Percentiles rank a stretch among this genome's conserved stretches.
phyloP scores from a whole-genome alignment of 345 rosid species.

The Heritiera littoralis region DNA sequence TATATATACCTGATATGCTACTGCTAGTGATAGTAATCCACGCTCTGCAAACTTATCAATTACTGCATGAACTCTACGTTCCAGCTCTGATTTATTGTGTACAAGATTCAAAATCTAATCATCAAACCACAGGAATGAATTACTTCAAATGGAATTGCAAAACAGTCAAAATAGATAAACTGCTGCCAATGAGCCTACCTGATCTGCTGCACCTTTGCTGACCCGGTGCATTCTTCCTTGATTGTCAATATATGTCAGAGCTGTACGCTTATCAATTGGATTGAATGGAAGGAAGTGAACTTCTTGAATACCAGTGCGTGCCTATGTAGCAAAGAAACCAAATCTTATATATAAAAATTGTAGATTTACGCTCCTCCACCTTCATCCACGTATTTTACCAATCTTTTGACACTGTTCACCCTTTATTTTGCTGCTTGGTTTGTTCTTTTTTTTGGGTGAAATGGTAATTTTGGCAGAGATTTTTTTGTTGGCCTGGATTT shows the following conservation, averaged over 20 bases:
- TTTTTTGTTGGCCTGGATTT: too few relatives aligned
- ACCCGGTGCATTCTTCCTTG: conserved; percentile 58
- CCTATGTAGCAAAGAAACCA: conserved; percentile 33
- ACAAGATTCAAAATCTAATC: conserved; percentile 50
- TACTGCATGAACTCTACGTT: conserved; percentile 48
- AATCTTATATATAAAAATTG: too few relatives aligned
- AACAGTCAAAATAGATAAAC: conserved; percentile 3
- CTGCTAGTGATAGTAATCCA: conserved; percentile 61
- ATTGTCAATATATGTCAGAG: conserved; percentile 49
- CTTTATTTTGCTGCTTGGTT: too few relatives aligned
- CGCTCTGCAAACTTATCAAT: conserved; percentile 24
- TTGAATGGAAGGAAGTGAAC: conserved; percentile 26
- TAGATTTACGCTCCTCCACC: too few relatives aligned
- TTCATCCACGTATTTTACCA: too few relatives aligned
- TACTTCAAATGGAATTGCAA: conserved; percentile 4
- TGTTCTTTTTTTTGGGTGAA: too few relatives aligned
- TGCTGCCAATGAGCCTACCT: conserved; percentile 32
- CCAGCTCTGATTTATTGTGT: conserved; percentile 52
- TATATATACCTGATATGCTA: conserved; percentile 49
- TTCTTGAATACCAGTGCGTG: conserved; percentile 51
- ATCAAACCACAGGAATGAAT: conserved; percentile 9
- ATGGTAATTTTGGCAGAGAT: too few relatives aligned
- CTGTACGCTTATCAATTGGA: conserved; percentile 61
- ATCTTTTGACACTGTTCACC: too few relatives aligned
- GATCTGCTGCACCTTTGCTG: conserved; percentile 66